Base-by-base conservation (phyloP, 2,329 filamentous ascomycete species). In the Trichophyton schoenleinii region DNA sequence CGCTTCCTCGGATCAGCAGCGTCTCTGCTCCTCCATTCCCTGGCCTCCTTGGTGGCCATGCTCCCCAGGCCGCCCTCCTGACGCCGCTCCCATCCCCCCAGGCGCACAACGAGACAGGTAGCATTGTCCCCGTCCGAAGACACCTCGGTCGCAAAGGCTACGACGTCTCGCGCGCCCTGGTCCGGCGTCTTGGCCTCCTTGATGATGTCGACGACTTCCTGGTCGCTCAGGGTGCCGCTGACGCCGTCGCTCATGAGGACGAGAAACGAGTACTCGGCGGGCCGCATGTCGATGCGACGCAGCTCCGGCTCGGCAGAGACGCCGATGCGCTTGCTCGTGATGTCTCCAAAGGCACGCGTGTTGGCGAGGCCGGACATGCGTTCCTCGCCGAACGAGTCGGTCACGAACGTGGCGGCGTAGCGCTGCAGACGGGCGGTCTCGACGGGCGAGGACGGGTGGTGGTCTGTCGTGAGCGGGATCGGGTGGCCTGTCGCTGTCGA, bases 381-480 rank as follows among this genome's bases (percentile, higher is more conserved):
- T 75, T 97, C 91, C 75, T 99, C 94, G 70, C 94, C 94, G 72
- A 99, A 99, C 38, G 89, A 95, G 75, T 99, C 94, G 0, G 92
- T 94, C 18, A 96, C 87, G 71, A 97, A 92, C 2, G 87, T 87
- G 34, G 88, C 84, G 1, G 91, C 88, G 71, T 91, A 97, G 57
- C 91, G 86, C 52, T 91, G 87, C 25, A 99, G 81, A 6, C 94
- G 84, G 48, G 84, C 86, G 8, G 87, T 86, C 77, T 99, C 94
- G 61, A 85, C 80, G 0, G 94, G 94, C 3, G 88, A 84, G n/a
- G 86, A 88, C 0, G 94, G 92, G 71, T 96, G 94, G 74, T 99
- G 94, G 72, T 96, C 90, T 20, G 87, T 89, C 0, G 94, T 97
- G 42, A 96, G 73, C 0, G 92, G 88, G 1, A 88, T 82, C 0